Evolutionary conservation across 495 filamentous ascomycete species (phyloP), one percentile per base, ranked within the genome.

Genomic region (Bombardia bombarda): DNA sequence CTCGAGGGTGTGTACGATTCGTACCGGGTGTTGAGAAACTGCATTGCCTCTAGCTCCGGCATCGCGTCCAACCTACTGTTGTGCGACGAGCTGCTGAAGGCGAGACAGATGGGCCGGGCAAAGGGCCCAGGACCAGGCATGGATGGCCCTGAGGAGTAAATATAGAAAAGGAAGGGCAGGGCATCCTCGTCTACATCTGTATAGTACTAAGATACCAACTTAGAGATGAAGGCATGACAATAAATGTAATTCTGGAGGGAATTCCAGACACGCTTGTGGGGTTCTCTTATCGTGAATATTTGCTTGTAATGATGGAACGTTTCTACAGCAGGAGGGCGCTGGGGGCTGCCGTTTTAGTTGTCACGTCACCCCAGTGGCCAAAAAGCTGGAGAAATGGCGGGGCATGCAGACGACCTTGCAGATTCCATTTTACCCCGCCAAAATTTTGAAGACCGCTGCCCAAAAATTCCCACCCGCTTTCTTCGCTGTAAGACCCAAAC

Each of bases 11-110:
- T 99, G 2, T 99, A 87, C 56, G 92, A 99, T 60, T 95, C 88
- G 4, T 99, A 89, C 77, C 79, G 93, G 30, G 92, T 99, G 7
- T 61, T 99, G 50, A 75, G 92, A 44, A 96, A 97, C 66, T 87
- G 81, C 57, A 80, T 97, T 52, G 87, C 92, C 13, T 95, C 88
- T 23, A 92, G 90, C 63, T 83, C 88, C 8, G 87, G 92, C 31
- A 99, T 99, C 56, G 90, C 92, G 14, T 86, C 83, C 12, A 99
- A 99, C 67, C 76, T 99, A 18, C 72, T 99, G 48, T 77, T 99
- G 17, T 97, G 93, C 51, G 92, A 99, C 54, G 92, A 99, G 72
- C 73, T 99, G 64, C 69, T 99, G 44, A 99, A 99, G 74, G 92
- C 92, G 40, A 74, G 92, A 59, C 93, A 97, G 68, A 97, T 97